Percentiles rank a stretch among this genome's conserved stretches.
phyloP scores from a whole-genome alignment of 179 eudicot species.

The Monotropa hypopitys region DNA sequence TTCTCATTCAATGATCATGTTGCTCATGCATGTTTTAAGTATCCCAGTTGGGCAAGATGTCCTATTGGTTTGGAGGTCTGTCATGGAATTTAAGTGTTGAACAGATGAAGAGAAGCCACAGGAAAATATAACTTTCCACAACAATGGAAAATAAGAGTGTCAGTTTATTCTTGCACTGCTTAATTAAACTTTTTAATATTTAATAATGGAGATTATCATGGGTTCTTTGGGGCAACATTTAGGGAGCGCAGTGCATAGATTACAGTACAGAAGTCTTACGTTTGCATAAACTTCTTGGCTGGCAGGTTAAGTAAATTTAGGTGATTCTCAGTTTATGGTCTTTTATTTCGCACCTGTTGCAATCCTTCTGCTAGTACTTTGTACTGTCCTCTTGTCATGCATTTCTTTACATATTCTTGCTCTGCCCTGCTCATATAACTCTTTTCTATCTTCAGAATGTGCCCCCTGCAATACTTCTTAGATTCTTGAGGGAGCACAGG shows the following conservation, averaged over 20 bases:
- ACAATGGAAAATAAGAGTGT: too few species aligned
- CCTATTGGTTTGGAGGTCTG: neutral
- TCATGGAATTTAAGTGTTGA: neutral
- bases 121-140: too few species aligned
- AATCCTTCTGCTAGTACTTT: neutral
- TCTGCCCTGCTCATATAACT: neutral
- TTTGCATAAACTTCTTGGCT: neutral
- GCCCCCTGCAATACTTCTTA: conserved; percentile 78
- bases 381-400: neutral
- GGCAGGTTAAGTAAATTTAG: neutral
- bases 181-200: too few species aligned
- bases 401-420: neutral
- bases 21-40: neutral
- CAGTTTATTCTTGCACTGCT: too few species aligned
- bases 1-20: too few species aligned
- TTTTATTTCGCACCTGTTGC: neutral
- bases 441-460: conserved; percentile 47
- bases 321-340: neutral
- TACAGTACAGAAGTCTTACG: neutral
- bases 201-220: too few species aligned
- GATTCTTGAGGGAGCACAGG: conserved; percentile 88
- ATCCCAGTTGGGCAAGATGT: neutral
- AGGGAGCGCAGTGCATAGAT: neutral
- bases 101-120: too few species aligned
- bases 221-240: too few species aligned